Conservation (phyloP, 495 filamentous ascomycete genomes). For the Aspergillus nanangensis region DNA sequence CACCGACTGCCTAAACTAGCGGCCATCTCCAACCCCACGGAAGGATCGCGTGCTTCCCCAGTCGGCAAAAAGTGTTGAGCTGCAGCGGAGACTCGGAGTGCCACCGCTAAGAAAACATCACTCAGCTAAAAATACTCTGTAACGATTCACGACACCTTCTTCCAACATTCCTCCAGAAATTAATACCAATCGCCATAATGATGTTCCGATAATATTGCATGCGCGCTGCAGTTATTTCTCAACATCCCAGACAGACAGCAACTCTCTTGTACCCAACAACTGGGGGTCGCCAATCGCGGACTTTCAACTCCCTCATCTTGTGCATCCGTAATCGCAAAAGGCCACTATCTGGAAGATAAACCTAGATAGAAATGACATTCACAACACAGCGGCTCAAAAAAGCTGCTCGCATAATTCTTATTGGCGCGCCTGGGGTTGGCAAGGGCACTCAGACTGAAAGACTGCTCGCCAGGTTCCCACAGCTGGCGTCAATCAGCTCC, state of each 20-base stretch:
- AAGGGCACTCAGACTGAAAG: constrained; percentile 95
- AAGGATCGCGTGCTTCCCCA: constrained; percentile 15
- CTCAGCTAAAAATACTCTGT: no score
- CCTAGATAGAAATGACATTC: constrained; percentile 15
- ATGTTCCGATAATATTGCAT: no score
- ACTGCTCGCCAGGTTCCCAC: constrained; percentile 77
- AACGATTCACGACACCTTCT: no score
- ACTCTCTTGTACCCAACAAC: no score
- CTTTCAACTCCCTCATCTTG: background rate
- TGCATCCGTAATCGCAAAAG: no score
- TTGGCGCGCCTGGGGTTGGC: constrained; percentile 88
- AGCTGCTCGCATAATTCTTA: constrained; percentile 89
- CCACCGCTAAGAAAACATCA: background rate
- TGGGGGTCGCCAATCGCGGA: no score
- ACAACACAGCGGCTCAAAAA: constrained; percentile 54
- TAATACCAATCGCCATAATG: no score
- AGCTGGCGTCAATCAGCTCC: constrained; percentile 87
- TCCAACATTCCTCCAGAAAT: no score
- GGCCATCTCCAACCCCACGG: constrained; percentile 15
- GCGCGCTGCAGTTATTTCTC: no score
- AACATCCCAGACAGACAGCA: background rate
- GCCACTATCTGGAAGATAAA: constrained; percentile 13
- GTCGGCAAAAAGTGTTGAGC: constrained; percentile 3
- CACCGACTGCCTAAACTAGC: constrained; percentile 37
- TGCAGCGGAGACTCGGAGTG: background rate